Evolutionary conservation across 305 asterid species (phyloP).

Genomic region (Andrographis paniculata): DNA sequence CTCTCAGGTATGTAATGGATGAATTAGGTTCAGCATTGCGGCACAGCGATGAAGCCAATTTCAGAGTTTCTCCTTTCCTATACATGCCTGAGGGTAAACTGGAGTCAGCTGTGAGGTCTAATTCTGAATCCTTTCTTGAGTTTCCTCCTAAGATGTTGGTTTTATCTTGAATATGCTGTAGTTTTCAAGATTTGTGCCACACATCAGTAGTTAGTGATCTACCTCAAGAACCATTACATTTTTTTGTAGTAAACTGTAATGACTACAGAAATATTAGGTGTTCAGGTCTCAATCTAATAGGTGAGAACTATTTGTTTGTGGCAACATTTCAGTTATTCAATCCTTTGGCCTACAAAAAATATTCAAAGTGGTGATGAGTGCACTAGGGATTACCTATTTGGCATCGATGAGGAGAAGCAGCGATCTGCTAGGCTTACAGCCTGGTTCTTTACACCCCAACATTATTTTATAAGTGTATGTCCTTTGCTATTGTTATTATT

Average conservation of each 20-base stretch:
- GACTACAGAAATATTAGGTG: not conserved
- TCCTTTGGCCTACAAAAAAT: slow-evolving; percentile 73
- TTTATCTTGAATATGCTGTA: slow-evolving; percentile 9
- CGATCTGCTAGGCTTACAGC: slow-evolving; percentile 98
- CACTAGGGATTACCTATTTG: slow-evolving; percentile 78
- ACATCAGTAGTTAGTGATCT: not conserved
- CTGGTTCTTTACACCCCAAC: slow-evolving; percentile 89
- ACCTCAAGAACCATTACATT: not conserved
- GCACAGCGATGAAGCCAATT: slow-evolving; percentile 88
- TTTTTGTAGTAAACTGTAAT: slow-evolving; percentile 1
- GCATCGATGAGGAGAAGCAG: slow-evolving; percentile 89
- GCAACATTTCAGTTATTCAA: slow-evolving; percentile 55
- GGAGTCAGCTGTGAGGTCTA: slow-evolving; percentile 89
- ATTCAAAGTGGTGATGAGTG: slow-evolving; percentile 73
- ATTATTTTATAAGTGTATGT: slow-evolving; percentile 71
- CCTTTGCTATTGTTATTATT: slow-evolving; percentile 18
- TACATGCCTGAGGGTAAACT: slow-evolving; percentile 91
- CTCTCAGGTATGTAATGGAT: slow-evolving; percentile 94
- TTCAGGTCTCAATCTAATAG: slow-evolving; percentile 7
- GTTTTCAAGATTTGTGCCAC: slow-evolving; percentile 2
- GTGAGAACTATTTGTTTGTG: slow-evolving; percentile 3
- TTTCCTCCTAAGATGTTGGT: slow-evolving; percentile 12
- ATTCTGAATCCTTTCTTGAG: slow-evolving; percentile 25
- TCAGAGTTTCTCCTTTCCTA: slow-evolving; percentile 89
- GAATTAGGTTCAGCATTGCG: slow-evolving; percentile 97